A percentile compares a stretch with the other conserved stretches of the same genome.
Conservation (phyloP, 805 yeast genomes). For the Scheffersomyces stipitis region DNA sequence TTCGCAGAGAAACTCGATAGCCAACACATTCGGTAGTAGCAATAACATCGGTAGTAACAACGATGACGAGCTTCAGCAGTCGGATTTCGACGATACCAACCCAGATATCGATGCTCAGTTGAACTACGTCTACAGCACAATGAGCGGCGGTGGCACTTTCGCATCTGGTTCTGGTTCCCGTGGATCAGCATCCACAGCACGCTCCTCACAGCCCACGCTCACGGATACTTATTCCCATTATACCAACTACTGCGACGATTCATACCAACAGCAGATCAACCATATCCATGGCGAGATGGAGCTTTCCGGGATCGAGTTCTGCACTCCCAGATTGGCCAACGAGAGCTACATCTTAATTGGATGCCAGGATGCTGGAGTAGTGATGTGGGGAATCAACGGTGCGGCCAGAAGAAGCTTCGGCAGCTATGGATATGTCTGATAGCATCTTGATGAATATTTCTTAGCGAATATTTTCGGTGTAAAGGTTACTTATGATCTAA, state of each 20-base stretch:
- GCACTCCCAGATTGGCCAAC: conserved; percentile 13
- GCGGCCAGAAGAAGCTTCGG: conserved; percentile 64
- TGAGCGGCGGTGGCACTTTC: conserved; percentile 9
- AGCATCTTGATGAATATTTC: no score
- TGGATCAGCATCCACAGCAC: conserved; percentile 18
- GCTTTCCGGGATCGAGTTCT: conserved; percentile 36
- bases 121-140: conserved; percentile 21
- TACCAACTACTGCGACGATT: conserved; percentile 19
- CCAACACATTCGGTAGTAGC: not conserved
- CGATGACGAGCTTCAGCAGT: not conserved
- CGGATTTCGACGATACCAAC: conserved; percentile 1
- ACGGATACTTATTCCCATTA: conserved; percentile 3
- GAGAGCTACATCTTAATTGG: conserved; percentile 35
- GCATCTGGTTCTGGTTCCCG: conserved; percentile 5
- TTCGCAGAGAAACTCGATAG: conserved; percentile 11
- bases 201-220: not conserved
- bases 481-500: no score
- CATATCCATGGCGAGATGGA: conserved; percentile 46
- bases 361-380: conserved; percentile 59
- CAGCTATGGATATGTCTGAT: conserved; percentile 42
- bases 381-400: conserved; percentile 67
- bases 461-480: no score
- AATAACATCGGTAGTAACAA: no score
- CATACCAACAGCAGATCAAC: conserved; percentile 30
- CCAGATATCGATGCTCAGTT: conserved; percentile 8